Percentiles rank a stretch among this genome's conserved stretches.
Conservation (phyloP, 352 stramenopile genomes). For the Pythium volutum region DNA sequence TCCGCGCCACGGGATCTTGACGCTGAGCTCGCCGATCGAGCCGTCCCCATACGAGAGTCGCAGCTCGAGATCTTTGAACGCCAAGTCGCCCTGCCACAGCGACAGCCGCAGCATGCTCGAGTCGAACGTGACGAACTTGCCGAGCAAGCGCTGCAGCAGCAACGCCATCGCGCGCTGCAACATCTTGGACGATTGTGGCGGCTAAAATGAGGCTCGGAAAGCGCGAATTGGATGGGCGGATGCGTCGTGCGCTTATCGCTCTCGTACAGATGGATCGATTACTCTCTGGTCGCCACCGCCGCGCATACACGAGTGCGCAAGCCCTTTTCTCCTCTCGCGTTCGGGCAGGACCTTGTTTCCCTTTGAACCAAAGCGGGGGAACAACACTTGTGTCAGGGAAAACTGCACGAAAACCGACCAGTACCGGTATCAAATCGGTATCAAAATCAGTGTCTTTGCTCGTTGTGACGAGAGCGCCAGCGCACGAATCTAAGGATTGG, state of each 20-base stretch:
- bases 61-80: slow-evolving; percentile 79
- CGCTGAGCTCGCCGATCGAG: slow-evolving; percentile 67
- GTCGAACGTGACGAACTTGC: slow-evolving; percentile 88
- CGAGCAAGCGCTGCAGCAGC: slow-evolving; percentile 83
- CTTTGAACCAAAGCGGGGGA: slow-evolving; percentile 20
- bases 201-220: background rate
- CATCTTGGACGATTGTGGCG: slow-evolving; percentile 32
- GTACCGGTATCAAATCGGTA: slow-evolving; percentile 16
- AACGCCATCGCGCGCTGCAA: slow-evolving; percentile 79
- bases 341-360: slow-evolving; percentile 12
- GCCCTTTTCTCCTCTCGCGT: background rate
- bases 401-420: background rate
- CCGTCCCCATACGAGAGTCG: slow-evolving; percentile 77
- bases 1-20: slow-evolving; percentile 84
- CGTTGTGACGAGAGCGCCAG: background rate
- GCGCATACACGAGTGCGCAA: background rate
- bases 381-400: slow-evolving; percentile 9
- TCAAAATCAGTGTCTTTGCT: background rate
- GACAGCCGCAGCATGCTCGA: slow-evolving; percentile 80
- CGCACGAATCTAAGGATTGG: too few species aligned
- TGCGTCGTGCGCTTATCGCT: background rate
- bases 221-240: background rate
- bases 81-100: slow-evolving; percentile 84
- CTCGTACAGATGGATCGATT: background rate
- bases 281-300: background rate